Evolutionary conservation across 345 rosid species (phyloP), one percentile per base, ranked within the genome.

Genomic region (Populus alba): DNA sequence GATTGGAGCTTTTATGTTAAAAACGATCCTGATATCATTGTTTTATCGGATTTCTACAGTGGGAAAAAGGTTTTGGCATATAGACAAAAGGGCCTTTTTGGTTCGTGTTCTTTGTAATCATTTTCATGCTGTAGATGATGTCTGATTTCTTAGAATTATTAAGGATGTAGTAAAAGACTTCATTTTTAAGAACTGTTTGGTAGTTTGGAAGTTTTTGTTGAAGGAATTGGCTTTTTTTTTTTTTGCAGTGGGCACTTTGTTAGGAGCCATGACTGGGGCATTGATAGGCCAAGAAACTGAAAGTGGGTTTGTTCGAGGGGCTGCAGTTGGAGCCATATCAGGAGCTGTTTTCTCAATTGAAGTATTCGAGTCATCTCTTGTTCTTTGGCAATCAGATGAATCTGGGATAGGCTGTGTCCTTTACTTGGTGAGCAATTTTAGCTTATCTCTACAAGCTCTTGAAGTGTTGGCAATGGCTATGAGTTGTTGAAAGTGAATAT

Each of bases 331-430:
- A 51, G 99, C 99, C 29, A 97, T 97, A 69, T 97, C 99, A 37
- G 99, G 99, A 74, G 99, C 99, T 72, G 99, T 97, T 86, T 97
- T 91, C 87, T 97, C 99, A 0, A 94, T 97, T 37, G 99, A 97
- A 83, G 99, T 97, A 68, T 97, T 97, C 49, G 99, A 97, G 85
- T 94, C 99, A 62, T 97, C 99, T 51, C 92, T 92, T 77, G 85
- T 90, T 81, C 97, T 97, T 41, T 97, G 99, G 99, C 94, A 89
- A 74, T 90, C 99, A 1, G 95, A 97, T 62, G 98, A 92, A 79
- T 92, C 99, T 16, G 93, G 97, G 53, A 81, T 97, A 10, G 94
- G 94, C 25, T 94, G 98, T 81, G 87, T 97, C 7, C 92, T 97
- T 59, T 97, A 97, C 87, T 86, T 97, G 98, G 99, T 94, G 72